Evolutionary conservation across 2,329 filamentous ascomycete genomes (phyloP).

Genomic region (Didymella sp.): DNA sequence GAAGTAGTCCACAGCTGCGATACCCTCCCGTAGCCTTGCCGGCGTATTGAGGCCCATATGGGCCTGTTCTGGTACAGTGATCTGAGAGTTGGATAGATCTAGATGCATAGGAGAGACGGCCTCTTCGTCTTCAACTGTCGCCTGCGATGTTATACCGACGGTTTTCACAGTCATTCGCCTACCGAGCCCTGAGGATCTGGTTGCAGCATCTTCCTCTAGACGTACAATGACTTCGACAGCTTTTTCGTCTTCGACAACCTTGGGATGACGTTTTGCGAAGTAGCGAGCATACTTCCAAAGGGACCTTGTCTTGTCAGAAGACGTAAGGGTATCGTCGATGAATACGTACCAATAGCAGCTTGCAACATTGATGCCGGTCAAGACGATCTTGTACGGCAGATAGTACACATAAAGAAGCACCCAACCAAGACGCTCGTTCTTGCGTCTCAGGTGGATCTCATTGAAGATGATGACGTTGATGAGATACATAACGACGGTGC

Average conservation of each 20-base stretch:
- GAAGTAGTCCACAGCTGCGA: too few relatives aligned
- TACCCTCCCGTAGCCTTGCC: too few relatives aligned
- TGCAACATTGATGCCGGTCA: constrained; percentile 55
- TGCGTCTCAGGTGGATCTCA: constrained; percentile 55
- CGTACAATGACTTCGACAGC: constrained; percentile 43
- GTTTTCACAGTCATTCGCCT: too few relatives aligned
- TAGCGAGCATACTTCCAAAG: constrained; percentile 56
- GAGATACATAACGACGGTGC: constrained; percentile 53
- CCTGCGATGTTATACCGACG: too few relatives aligned
- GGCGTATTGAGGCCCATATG: too few relatives aligned
- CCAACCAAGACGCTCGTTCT: constrained; percentile 54
- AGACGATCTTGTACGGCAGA: constrained; percentile 54
- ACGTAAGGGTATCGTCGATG: too few relatives aligned
- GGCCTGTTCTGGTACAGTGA: too few relatives aligned
- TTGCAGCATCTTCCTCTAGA: constrained; percentile 38
- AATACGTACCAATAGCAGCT: constrained; percentile 43
- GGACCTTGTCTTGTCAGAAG: too few relatives aligned
- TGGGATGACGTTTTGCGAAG: constrained; percentile 57
- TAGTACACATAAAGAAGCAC: constrained; percentile 53
- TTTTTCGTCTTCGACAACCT: constrained; percentile 57
- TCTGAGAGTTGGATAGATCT: too few relatives aligned
- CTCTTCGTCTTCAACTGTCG: too few relatives aligned
- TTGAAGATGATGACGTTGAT: constrained; percentile 58
- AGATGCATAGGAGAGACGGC: too few relatives aligned
- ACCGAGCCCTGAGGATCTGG: too few relatives aligned